Conservation (phyloP, 2,329 filamentous ascomycete species). For the Fusarium caatingaense region DNA sequence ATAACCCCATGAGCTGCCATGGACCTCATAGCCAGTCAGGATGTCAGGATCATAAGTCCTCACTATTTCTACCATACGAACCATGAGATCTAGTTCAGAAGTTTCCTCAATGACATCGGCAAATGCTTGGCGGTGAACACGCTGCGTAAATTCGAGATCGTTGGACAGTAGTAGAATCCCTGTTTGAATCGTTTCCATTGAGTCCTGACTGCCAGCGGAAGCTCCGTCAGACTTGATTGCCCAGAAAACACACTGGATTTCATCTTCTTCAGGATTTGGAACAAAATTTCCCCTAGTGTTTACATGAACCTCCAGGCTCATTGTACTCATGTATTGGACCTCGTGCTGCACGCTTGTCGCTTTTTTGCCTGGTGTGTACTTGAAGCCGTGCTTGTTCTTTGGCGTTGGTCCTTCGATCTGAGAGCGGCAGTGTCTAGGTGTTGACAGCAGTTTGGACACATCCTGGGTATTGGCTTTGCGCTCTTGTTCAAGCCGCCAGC, state of each 20-base stretch:
- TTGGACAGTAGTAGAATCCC: conserved; percentile 81
- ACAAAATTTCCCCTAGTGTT: conserved; percentile 84
- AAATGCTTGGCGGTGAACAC: conserved; percentile 69
- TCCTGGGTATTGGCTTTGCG: conserved; percentile 9
- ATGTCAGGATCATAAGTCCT: conserved; percentile 89
- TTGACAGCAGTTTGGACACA: conserved; percentile 38
- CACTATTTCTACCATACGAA: conserved; percentile 88
- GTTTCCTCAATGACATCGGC: conserved; percentile 78
- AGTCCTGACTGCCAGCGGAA: conserved; percentile 59
- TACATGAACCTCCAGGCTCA: conserved; percentile 93
- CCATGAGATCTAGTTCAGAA: conserved; percentile 86
- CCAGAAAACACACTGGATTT: conserved; percentile 91
- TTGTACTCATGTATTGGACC: conserved; percentile 93
- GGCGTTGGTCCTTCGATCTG: conserved; percentile 93
- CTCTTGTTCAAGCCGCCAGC: conserved; percentile 69
- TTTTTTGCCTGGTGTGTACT: conserved; percentile 81
- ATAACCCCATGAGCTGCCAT: conserved; percentile 94
- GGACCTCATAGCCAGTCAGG: conserved; percentile 93
- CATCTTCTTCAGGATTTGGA: conserved; percentile 91
- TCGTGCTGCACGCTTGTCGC: conserved; percentile 84
- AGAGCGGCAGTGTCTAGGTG: conserved; percentile 65
- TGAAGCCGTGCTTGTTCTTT: conserved; percentile 82
- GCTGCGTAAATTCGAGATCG: conserved; percentile 67
- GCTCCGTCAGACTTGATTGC: conserved; percentile 81
- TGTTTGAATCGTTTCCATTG: conserved; percentile 63